These are phyloP conservation scores for Naganishia onofrii DNA, from an alignment of 768 basidiomycete genomes.

Conservation along the genomic window DNA sequence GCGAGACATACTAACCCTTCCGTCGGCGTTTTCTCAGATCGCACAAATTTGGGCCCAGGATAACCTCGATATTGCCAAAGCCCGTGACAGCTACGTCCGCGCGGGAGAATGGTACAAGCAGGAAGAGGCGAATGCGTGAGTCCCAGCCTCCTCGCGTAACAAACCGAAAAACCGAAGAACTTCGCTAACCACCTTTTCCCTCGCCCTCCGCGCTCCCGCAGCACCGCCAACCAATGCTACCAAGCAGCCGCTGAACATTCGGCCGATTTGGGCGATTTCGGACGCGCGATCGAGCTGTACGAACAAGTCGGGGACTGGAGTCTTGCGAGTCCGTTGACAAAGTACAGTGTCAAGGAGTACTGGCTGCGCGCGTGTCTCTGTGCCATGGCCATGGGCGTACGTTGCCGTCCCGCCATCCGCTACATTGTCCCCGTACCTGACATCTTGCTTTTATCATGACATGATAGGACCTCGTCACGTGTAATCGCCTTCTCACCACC, in stretches of 20 bases:
- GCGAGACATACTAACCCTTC: not conserved
- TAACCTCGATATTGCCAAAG: constrained; percentile 62
- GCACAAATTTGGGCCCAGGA: constrained; percentile 87
- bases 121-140: constrained; percentile 90
- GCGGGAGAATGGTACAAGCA: constrained; percentile 98
- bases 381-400: constrained; percentile 78
- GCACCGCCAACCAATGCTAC: constrained; percentile 91
- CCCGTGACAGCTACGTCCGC: constrained; percentile 83
- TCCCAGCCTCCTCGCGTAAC: constrained; percentile 46
- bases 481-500: constrained; percentile 70
- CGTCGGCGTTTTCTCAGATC: constrained; percentile 61
- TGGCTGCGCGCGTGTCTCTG: constrained; percentile 86
- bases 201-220: constrained; percentile 48
- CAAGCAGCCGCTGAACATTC: constrained; percentile 95
- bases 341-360: constrained; percentile 97
- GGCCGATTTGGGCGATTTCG: constrained; percentile 81
- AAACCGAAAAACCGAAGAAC: no score
- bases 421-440: not conserved
- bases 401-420: constrained; percentile 42
- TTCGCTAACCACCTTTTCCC: constrained; percentile 33
- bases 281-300: constrained; percentile 79
- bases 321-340: constrained; percentile 77
- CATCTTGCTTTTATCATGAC: not conserved
- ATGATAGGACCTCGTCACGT: constrained; percentile 74
- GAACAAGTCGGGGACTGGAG: constrained; percentile 85